These are phyloP conservation scores for Aurantiochytrium sp. DNA, from an alignment of 108 stramenopile genomes.

Conservation along the genomic window DNA sequence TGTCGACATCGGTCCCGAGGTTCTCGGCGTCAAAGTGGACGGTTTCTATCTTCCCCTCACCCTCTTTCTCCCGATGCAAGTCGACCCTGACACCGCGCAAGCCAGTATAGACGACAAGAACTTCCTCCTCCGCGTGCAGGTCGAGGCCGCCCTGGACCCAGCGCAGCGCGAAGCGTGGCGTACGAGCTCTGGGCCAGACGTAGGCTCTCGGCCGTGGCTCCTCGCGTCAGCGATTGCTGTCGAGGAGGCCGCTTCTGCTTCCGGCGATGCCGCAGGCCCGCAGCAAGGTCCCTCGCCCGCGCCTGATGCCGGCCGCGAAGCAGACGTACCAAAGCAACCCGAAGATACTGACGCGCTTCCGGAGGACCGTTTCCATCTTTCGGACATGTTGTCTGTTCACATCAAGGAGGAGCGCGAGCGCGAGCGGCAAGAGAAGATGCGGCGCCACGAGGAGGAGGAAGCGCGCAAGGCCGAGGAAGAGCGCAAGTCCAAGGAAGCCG, in stretches of 20 bases:
- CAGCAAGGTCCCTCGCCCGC: no score
- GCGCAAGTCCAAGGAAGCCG: not conserved
- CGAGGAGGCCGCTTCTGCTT: not conserved
- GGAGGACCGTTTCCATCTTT: conserved; percentile 42
- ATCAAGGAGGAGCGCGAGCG: conserved; percentile 5
- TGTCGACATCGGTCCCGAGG: not conserved
- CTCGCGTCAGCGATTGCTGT: conserved; percentile 28
- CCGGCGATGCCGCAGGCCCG: no score
- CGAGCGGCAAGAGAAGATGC: not conserved
- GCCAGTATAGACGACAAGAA: not conserved
- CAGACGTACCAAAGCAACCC: no score
- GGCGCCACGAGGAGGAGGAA: conserved; percentile 24
- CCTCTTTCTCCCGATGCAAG: not conserved
- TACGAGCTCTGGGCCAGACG: not conserved
- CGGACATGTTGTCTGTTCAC: conserved; percentile 42
- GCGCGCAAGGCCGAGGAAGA: not conserved
- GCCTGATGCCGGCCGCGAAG: no score
- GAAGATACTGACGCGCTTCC: conserved; percentile 32
- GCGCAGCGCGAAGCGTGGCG: not conserved
- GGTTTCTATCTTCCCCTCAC: not conserved
- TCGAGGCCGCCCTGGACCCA: not conserved
- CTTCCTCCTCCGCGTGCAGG: not conserved
- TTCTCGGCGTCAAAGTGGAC: not conserved
- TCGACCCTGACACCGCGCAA: not conserved
- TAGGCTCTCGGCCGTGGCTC: conserved; percentile 43